Evolutionary conservation across 805 yeast genomes (phyloP).

Genomic region (Kluyveromyces starmeri): DNA sequence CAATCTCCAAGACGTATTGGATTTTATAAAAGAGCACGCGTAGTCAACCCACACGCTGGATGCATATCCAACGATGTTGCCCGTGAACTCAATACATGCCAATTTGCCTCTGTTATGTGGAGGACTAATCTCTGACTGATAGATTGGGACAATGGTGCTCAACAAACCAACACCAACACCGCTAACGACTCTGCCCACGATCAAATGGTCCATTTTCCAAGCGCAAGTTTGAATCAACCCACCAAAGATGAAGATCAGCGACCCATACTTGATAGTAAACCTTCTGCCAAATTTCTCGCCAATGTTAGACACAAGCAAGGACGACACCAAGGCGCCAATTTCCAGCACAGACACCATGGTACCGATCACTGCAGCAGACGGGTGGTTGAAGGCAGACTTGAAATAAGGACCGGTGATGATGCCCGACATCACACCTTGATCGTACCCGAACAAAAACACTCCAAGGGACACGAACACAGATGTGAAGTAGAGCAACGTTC

Average conservation of each 20-base stretch:
- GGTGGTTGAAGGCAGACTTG: slow-evolving; percentile 59
- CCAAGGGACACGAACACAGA: slow-evolving; percentile 34
- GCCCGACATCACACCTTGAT: slow-evolving; percentile 88
- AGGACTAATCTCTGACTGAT: slow-evolving; percentile 84
- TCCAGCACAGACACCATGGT: slow-evolving; percentile 84
- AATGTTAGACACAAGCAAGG: slow-evolving; percentile 66
- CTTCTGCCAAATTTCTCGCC: slow-evolving; percentile 78
- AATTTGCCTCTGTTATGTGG: slow-evolving; percentile 76
- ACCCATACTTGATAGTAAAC: slow-evolving; percentile 70
- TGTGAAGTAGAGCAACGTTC: slow-evolving; percentile 29
- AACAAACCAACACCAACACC: slow-evolving; percentile 86
- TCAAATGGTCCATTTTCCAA: slow-evolving; percentile 43
- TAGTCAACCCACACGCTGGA: slow-evolving; percentile 85
- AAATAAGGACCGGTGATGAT: slow-evolving; percentile 69
- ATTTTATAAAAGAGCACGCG: slow-evolving; percentile 51
- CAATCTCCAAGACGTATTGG: slow-evolving; percentile 63
- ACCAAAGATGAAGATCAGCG: slow-evolving; percentile 67
- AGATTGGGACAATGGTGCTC: slow-evolving; percentile 78
- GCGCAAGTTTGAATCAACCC: slow-evolving; percentile 67
- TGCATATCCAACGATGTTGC: slow-evolving; percentile 74
- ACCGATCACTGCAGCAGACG: slow-evolving; percentile 68
- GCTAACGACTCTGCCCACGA: slow-evolving; percentile 66
- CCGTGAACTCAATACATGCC: slow-evolving; percentile 83
- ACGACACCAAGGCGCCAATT: slow-evolving; percentile 76
- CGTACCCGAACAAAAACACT: slow-evolving; percentile 68